Conservation (phyloP, 345 rosid species). For the Syzygium oleosum region DNA sequence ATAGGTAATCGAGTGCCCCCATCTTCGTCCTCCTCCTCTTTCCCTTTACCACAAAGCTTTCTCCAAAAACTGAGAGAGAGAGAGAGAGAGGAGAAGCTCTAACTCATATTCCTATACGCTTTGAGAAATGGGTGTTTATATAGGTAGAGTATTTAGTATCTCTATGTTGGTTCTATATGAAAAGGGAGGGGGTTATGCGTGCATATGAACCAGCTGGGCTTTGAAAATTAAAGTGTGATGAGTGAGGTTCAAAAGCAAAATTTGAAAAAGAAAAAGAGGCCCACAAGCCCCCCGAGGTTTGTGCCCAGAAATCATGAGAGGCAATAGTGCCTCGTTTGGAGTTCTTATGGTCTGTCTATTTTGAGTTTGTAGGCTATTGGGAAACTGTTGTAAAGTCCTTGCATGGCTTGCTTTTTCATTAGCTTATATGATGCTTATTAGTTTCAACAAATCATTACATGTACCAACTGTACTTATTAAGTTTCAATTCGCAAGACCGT, state of each 20-base stretch:
- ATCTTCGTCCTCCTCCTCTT: conserved; percentile 11
- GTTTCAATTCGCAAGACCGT: neutral
- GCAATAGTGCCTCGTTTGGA: conserved; percentile 1
- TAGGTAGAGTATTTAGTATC: neutral
- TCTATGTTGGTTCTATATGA: neutral
- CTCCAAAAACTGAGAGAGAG: neutral
- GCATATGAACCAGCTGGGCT: neutral
- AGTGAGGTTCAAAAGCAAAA: neutral
- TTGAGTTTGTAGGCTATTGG: conserved; percentile 3
- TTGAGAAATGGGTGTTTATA: neutral
- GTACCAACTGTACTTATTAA: neutral
- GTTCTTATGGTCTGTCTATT: neutral
- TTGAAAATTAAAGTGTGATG: neutral
- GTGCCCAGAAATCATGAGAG: conserved; percentile 16
- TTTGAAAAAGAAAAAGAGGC: neutral
- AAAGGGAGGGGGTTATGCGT: neutral
- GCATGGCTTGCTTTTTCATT: conserved; percentile 27
- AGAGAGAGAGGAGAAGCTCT: neutral
- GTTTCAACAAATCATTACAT: neutral
- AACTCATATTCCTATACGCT: neutral
- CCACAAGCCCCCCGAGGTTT: conserved; percentile 10
- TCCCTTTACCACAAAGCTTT: conserved; percentile 4
- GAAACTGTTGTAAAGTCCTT: conserved; percentile 22
- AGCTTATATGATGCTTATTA: neutral
- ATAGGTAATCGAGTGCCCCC: conserved; percentile 88